Base-by-base conservation (phyloP, 208 protist species). In the Crithidia sp. region DNA sequence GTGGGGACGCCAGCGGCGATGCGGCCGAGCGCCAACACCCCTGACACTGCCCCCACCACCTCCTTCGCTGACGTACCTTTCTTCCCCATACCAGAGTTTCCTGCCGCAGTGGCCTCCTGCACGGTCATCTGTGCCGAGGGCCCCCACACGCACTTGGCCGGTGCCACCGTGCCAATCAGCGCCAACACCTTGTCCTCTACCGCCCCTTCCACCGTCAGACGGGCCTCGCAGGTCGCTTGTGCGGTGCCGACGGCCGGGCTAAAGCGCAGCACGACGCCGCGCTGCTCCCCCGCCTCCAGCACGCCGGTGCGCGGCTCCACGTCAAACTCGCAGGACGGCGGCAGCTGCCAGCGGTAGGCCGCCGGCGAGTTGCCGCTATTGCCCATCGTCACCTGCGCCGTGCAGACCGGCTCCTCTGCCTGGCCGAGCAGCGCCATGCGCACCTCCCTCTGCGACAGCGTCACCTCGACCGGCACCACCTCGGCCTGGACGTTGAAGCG, bases 391-490 rank as follows among this genome's bases (percentile, higher is more conserved):
- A 98, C 64, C 39, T 76, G 64, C 45, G 89, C 76, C 28, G 74
- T 77, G 45, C 89, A 87, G 12, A 90, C 82, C n/a, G 89, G 89
- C 60, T 94, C 90, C 53, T 93, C 85, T 3, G 75, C 77, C 76
- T 86, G 88, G 28, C 89, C 84, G 13, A 74, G 60, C 64, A 97
- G 94, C n/a, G 87, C 54, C 41, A 98, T 89, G 19, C 80, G 59
- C 44, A 97, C 69, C 66, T 98, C 91, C 28, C 88, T 82, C 14
- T 83, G 81, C 37, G 94, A 96, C 39, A 98, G 82, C 9, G 78
- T 75, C 59, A 99, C 89, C 74, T 97, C 91, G 9, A 98, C 90
- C 14, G 96, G 95, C 4, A 97, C 90, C 36, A 96, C 90, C 63
- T 98, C 91, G 6, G 94, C 97, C 44, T 89, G 81, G 44, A 97